These are phyloP conservation scores for Fusarium algeriense DNA, from an alignment of 2,329 filamentous ascomycete species.

Conservation along the genomic window DNA sequence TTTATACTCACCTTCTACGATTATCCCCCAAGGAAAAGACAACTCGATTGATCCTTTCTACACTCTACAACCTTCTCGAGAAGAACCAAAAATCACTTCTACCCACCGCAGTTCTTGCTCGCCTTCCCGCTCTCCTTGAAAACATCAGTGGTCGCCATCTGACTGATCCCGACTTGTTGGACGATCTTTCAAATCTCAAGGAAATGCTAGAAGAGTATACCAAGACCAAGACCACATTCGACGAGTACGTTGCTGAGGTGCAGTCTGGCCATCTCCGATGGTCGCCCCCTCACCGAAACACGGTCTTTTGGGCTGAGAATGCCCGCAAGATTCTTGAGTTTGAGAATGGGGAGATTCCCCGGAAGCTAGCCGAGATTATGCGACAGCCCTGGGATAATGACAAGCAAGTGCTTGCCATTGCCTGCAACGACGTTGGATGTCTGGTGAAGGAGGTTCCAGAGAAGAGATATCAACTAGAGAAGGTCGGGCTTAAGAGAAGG, in stretches of 20 bases:
- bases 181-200: slow-evolving; percentile 71
- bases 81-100: slow-evolving; percentile 79
- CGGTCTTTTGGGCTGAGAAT: slow-evolving; percentile 92
- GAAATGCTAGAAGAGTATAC: slow-evolving; percentile 75
- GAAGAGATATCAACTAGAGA: slow-evolving; percentile 83
- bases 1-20: slow-evolving; percentile 92
- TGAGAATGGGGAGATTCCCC: slow-evolving; percentile 81
- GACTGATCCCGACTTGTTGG: slow-evolving; percentile 72
- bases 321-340: slow-evolving; percentile 87
- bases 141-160: slow-evolving; percentile 73
- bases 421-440: slow-evolving; percentile 90
- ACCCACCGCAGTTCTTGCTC: slow-evolving; percentile 86
- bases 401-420: slow-evolving; percentile 90
- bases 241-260: slow-evolving; percentile 90
- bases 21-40: slow-evolving; percentile 98
- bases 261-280: slow-evolving; percentile 89
- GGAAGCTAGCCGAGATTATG: slow-evolving; percentile 88
- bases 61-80: slow-evolving; percentile 85
- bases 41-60: slow-evolving; percentile 89
- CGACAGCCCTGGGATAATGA: slow-evolving; percentile 79
- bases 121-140: slow-evolving; percentile 76
- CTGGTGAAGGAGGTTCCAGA: slow-evolving; percentile 92
- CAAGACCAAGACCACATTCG: slow-evolving; percentile 81
- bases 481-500: slow-evolving; percentile 83
- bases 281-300: slow-evolving; percentile 90